Evolutionary conservation across 2,329 filamentous ascomycete genomes (phyloP).

Genomic region (Chaetomiaceae sp.): DNA sequence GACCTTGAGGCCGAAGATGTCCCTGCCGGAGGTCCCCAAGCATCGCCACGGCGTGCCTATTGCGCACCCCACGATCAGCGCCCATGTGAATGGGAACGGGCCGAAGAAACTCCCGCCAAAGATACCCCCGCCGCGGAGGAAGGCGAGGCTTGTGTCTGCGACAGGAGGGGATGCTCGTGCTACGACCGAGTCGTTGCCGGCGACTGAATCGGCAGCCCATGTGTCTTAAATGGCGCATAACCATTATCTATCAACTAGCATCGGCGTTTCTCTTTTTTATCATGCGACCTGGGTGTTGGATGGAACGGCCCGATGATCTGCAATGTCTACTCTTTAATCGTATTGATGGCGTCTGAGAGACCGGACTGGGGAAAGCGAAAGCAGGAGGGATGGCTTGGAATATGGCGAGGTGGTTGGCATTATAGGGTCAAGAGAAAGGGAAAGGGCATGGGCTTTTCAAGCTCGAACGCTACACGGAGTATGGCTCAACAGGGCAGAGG

Average conservation of each 20-base stretch:
- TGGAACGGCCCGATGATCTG: background rate
- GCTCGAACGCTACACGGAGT: background rate
- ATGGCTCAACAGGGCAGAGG: background rate
- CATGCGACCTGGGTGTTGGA: background rate
- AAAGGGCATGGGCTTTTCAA: no score
- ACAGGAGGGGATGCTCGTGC: background rate
- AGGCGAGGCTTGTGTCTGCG: conserved; percentile 14
- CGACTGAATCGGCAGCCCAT: conserved; percentile 5
- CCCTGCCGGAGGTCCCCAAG: conserved; percentile 51
- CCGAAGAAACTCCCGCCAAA: conserved; percentile 27
- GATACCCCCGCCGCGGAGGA: conserved; percentile 26
- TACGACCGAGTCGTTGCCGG: conserved; percentile 7
- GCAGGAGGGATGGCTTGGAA: background rate
- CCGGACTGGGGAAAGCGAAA: no score
- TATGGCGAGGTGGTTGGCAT: background rate
- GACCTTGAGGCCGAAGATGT: conserved; percentile 40
- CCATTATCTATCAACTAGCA: background rate
- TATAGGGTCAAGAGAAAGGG: background rate
- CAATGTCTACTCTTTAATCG: background rate
- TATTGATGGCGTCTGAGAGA: background rate
- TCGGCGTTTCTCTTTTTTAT: background rate
- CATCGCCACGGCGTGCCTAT: conserved; percentile 51
- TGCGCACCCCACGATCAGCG: conserved; percentile 5
- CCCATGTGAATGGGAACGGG: conserved; percentile 18
- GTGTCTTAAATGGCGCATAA: conserved; percentile 4